A percentile compares a stretch with the other conserved stretches of the same genome.
These are phyloP conservation scores for Trichoderma endophyticum DNA, from an alignment of 2,329 filamentous ascomycete species.

Conservation along the genomic window DNA sequence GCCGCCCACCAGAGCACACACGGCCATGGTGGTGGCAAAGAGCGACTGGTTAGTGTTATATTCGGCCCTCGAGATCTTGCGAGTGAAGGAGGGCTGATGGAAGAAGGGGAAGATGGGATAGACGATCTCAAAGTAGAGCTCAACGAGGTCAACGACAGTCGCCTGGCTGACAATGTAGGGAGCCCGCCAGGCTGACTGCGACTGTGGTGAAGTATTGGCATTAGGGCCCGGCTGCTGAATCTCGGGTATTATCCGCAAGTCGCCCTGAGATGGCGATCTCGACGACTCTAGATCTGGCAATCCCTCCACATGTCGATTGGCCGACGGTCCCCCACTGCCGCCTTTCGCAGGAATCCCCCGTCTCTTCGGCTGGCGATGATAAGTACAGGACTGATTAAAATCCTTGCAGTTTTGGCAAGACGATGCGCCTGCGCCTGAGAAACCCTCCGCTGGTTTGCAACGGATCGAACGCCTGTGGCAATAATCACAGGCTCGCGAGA, in stretches of 20 bases:
- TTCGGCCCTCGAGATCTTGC: conserved; percentile 40
- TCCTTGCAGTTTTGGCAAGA: conserved; percentile 48
- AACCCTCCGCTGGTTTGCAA: too few relatives aligned
- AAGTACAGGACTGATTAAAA: conserved; percentile 48
- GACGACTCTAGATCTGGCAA: conserved; percentile 2
- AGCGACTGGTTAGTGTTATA: conserved; percentile 42
- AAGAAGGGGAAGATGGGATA: conserved; percentile 54
- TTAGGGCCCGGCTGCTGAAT: neutral
- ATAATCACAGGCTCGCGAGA: conserved; percentile 37
- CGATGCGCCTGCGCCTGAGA: too few relatives aligned
- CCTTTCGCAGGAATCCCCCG: conserved; percentile 24
- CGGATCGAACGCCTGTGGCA: conserved; percentile 39
- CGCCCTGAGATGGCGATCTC: conserved; percentile 11
- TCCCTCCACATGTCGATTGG: conserved; percentile 8
- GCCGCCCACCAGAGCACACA: conserved; percentile 47
- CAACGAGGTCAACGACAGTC: conserved; percentile 40
- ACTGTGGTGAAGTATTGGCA: neutral
- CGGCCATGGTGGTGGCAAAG: conserved; percentile 50
- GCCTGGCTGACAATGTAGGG: conserved; percentile 22
- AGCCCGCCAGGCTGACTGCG: conserved; percentile 14
- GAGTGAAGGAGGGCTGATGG: conserved; percentile 42
- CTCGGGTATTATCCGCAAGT: conserved; percentile 8
- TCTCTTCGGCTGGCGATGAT: conserved; percentile 37
- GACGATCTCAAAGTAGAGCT: conserved; percentile 51
- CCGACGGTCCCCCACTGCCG: neutral